Evolutionary conservation across 2,329 filamentous ascomycete genomes (phyloP).

Genomic region (Trichoderma afroharzianum): DNA sequence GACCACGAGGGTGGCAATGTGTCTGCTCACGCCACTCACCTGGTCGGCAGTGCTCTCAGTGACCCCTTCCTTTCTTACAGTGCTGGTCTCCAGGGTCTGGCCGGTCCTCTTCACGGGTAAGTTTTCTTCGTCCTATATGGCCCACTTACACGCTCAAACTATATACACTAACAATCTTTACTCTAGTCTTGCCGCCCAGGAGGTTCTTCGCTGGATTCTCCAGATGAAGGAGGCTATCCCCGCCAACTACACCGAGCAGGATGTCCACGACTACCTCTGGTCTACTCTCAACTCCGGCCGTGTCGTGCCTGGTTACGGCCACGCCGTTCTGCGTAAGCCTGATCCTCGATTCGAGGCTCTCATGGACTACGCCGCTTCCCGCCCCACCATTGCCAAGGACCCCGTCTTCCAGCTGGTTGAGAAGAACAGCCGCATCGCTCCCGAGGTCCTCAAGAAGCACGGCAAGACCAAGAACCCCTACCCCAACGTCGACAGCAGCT

Average conservation of each 20-base stretch:
- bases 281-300: slow-evolving; percentile 87
- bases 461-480: slow-evolving; percentile 98
- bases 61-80: slow-evolving; percentile 96
- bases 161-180: not conserved
- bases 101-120: slow-evolving; percentile 68
- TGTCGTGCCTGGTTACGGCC: slow-evolving; percentile 91
- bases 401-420: slow-evolving; percentile 93
- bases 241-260: slow-evolving; percentile 69
- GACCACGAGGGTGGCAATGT: slow-evolving; percentile 99
- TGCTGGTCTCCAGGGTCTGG: slow-evolving; percentile 90
- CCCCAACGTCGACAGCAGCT: slow-evolving; percentile 92
- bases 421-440: slow-evolving; percentile 88
- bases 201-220: slow-evolving; percentile 93
- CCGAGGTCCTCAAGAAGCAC: slow-evolving; percentile 85
- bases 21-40: slow-evolving; percentile 89
- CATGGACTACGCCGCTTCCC: slow-evolving; percentile 88
- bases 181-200: slow-evolving; percentile 78
- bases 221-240: slow-evolving; percentile 93
- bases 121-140: slow-evolving; percentile 21
- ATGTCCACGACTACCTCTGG: slow-evolving; percentile 90
- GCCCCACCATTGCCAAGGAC: slow-evolving; percentile 79
- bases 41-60: slow-evolving; percentile 90
- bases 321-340: slow-evolving; percentile 93
- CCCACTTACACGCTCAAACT: not conserved
- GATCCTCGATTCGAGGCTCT: slow-evolving; percentile 94